Evolutionary conservation across 208 protist genomes (phyloP).

Genomic region (Entamoeba histolytica): DNA sequence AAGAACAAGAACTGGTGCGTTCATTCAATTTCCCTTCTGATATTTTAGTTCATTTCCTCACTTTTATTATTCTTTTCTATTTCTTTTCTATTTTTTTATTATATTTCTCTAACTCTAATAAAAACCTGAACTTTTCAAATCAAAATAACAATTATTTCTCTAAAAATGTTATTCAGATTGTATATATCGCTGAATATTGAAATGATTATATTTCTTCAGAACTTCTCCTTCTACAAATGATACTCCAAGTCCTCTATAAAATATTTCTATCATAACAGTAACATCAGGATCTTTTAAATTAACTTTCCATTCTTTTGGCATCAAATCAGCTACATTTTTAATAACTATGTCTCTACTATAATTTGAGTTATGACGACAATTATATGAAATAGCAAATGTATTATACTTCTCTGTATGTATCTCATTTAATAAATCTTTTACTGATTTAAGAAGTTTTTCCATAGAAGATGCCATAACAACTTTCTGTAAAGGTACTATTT

Average conservation of each 20-base stretch:
- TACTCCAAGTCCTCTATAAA: background rate
- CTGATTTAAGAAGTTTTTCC: background rate
- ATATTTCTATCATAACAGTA: background rate
- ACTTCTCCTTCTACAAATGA: background rate
- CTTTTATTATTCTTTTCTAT: too few relatives aligned
- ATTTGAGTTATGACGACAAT: background rate
- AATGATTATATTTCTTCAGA: background rate
- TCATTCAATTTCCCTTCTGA: background rate
- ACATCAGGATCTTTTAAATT: background rate
- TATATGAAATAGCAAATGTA: background rate
- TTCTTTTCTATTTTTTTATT: too few relatives aligned
- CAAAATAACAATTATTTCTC: too few relatives aligned
- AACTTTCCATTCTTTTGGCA: background rate
- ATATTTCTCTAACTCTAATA: too few relatives aligned
- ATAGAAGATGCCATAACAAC: background rate
- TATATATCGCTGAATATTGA: background rate
- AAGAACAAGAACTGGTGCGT: background rate
- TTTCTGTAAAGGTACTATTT: background rate
- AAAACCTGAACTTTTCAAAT: too few relatives aligned
- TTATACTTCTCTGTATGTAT: background rate
- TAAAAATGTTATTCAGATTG: too few relatives aligned
- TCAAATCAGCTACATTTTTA: background rate
- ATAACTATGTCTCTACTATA: background rate
- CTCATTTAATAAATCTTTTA: background rate
- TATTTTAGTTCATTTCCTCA: background rate